Evolutionary conservation across 176 grass and related monocot genomes (phyloP), one percentile per base, ranked within the genome.

Genomic region (Ensete ventricosum): DNA sequence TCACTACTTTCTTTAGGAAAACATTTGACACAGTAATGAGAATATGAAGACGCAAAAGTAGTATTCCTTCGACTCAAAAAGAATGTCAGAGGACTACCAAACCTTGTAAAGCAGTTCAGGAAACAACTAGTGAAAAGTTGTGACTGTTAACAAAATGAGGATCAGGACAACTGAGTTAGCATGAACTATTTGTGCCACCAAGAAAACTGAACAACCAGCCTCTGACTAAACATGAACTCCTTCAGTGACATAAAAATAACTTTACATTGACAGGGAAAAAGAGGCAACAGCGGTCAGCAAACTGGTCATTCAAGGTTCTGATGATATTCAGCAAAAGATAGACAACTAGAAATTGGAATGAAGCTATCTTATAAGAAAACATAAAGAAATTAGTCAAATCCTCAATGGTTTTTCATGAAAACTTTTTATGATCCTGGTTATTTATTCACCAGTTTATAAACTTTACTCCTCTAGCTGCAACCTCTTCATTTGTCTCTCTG

Each of bases 371-470:
- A 1, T 57, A 16, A 14, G 2, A 57, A 57, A 17, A 16, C 55
- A 57, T 57, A 64, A 23, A 43, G 34, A 24, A 64, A 11, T 9
- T 11, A 64, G 10, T 22, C 10, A 23, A 43, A 10, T 11, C 21
- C 62, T 64, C 21, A 23, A 66, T 66, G 22, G 25, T 66, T 66
- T 26, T 14, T 26, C 23, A 60, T 62, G 16, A 62, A 50, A 76
- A 50, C 55, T 14, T 29, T 43, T 43, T 8, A 43, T 3, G 4
- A 29, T 43, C 7, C 12, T 43, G 34, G 10, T 25, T 25, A 67
- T 14, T 14, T 60, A 80, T 84, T 76, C 87, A 98, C 95, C 95
- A 91, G 80, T 98, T 78, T 20, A 98, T 58, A 69, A 98, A 98
- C 76, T 89, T 91, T 71, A 85, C 81, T 69, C 95, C 95, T 85